phyloP scores from a whole-genome alignment of 768 basidiomycete species.

The Podaxis mareebaensis region DNA sequence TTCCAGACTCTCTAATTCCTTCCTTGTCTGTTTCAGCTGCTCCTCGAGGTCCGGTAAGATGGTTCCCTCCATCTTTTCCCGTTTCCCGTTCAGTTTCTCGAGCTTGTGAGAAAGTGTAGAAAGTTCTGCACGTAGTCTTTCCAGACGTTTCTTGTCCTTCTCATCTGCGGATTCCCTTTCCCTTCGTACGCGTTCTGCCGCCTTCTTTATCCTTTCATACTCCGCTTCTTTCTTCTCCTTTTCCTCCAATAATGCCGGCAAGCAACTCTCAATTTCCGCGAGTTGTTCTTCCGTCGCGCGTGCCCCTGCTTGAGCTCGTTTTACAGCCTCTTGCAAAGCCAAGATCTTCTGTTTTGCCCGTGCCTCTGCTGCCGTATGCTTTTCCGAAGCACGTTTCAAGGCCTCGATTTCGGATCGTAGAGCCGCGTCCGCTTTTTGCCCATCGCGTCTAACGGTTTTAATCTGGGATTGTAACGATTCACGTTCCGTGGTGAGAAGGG shows the following conservation, averaged over 20 bases:
- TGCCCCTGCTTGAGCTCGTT: slow-evolving; percentile 66
- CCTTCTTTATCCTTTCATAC: slow-evolving; percentile 43
- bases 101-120: slow-evolving; percentile 55
- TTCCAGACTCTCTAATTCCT: slow-evolving; percentile 55
- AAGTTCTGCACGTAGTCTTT: slow-evolving; percentile 60
- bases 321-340: slow-evolving; percentile 86
- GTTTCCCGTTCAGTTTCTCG: slow-evolving; percentile 65
- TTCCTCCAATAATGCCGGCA: slow-evolving; percentile 41
- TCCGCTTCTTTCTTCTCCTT: slow-evolving; percentile 43
- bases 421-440: slow-evolving; percentile 81
- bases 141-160: slow-evolving; percentile 52
- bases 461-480: slow-evolving; percentile 66
- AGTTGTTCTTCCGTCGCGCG: slow-evolving; percentile 46
- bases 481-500: slow-evolving; percentile 63
- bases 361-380: slow-evolving; percentile 69
- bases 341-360: slow-evolving; percentile 86
- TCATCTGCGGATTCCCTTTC: slow-evolving; percentile 39
- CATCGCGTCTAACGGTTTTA: slow-evolving; percentile 76
- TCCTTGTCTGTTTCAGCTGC: slow-evolving; percentile 57
- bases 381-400: slow-evolving; percentile 82
- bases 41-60: slow-evolving; percentile 69
- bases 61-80: slow-evolving; percentile 62
- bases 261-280: slow-evolving; percentile 43
- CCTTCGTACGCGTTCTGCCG: slow-evolving; percentile 47
- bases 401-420: slow-evolving; percentile 84